phyloP scores from a whole-genome alignment of 352 stramenopile species.

The Phytophthora pluvialis region DNA sequence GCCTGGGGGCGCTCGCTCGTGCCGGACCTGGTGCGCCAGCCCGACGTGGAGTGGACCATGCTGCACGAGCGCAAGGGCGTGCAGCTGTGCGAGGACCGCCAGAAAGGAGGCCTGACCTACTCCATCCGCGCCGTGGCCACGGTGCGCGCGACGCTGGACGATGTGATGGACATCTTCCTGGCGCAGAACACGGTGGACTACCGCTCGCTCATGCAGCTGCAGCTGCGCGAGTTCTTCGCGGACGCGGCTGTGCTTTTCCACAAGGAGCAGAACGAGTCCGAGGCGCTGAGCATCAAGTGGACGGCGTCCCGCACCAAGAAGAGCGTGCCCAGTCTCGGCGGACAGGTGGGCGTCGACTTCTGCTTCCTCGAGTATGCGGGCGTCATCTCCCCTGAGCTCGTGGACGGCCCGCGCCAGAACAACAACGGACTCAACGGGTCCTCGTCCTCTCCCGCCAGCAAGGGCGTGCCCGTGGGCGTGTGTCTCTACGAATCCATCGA shows the following conservation, averaged over 20 bases:
- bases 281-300: conserved; percentile 86
- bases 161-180: conserved; percentile 85
- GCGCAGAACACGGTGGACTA: conserved; percentile 63
- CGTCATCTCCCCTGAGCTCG: conserved; percentile 57
- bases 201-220: conserved; percentile 74
- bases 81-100: conserved; percentile 74
- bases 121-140: conserved; percentile 68
- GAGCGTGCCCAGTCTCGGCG: conserved; percentile 50
- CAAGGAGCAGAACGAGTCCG: conserved; percentile 75
- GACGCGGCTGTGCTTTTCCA: conserved; percentile 81
- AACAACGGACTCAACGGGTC: conserved; percentile 28
- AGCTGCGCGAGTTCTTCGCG: conserved; percentile 74
- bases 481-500: conserved; percentile 87
- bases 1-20: conserved; percentile 76
- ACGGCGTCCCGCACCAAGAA: conserved; percentile 74
- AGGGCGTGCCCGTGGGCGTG: conserved; percentile 41
- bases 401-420: conserved; percentile 52
- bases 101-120: conserved; percentile 85
- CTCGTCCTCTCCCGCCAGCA: neutral
- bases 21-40: conserved; percentile 63
- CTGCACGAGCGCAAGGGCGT: conserved; percentile 77
- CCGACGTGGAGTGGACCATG: conserved; percentile 81
- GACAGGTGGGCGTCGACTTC: conserved; percentile 64
- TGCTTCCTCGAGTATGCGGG: conserved; percentile 83
- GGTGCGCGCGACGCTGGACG: conserved; percentile 65